Evolutionary conservation across 805 yeast species (phyloP).

Genomic region (Lachancea sp.): DNA sequence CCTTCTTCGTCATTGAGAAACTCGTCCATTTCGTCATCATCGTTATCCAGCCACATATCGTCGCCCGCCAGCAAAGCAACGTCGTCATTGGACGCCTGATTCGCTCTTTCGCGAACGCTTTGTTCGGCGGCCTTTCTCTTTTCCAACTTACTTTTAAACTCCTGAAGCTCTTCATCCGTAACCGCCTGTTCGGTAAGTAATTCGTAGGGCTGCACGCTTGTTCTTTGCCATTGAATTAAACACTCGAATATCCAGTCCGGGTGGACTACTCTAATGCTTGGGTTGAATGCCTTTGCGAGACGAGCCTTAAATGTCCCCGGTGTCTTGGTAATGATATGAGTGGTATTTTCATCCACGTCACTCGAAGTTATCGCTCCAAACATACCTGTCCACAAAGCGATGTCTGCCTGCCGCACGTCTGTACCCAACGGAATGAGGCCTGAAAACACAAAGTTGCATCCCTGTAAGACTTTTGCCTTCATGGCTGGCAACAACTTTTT

Average conservation of each 20-base stretch:
- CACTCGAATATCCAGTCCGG: conserved; percentile 92
- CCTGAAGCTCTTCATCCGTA: conserved; percentile 36
- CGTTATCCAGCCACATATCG: conserved; percentile 30
- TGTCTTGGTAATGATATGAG: conserved; percentile 81
- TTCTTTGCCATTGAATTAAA: conserved; percentile 68
- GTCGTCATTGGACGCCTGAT: conserved; percentile 20
- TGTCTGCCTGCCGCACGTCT: conserved; percentile 66
- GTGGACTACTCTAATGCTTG: conserved; percentile 67
- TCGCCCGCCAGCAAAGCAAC: conserved; percentile 26
- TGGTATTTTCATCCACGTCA: conserved; percentile 64
- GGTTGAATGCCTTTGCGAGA: conserved; percentile 60
- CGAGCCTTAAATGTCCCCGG: conserved; percentile 81
- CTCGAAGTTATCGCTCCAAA: conserved; percentile 84
- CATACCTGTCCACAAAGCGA: conserved; percentile 85
- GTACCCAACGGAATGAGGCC: conserved; percentile 88
- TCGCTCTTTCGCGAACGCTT: neutral
- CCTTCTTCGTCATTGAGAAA: conserved; percentile 25
- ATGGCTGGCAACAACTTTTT: conserved; percentile 66
- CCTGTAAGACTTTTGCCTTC: conserved; percentile 62
- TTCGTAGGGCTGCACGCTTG: conserved; percentile 53
- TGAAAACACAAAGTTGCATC: conserved; percentile 67
- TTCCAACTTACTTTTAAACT: conserved; percentile 28
- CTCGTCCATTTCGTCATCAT: conserved; percentile 30
- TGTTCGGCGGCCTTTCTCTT: conserved; percentile 36
- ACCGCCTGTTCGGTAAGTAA: conserved; percentile 47